Conservation (phyloP, 2,329 filamentous ascomycete genomes). For the Monosporascus sp. region DNA sequence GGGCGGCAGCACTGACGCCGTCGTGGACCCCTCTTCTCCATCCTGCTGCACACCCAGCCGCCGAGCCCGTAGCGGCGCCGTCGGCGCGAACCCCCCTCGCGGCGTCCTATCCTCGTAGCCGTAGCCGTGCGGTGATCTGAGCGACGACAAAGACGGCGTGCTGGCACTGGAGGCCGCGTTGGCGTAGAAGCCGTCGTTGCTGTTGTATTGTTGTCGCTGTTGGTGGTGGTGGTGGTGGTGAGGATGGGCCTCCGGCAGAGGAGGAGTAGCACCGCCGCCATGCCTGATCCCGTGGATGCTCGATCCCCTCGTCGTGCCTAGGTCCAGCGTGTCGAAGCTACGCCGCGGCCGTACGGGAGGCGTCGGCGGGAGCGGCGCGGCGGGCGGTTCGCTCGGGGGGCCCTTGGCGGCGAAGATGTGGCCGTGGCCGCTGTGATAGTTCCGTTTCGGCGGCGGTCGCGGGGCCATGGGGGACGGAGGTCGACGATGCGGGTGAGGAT, state of each 20-base stretch:
- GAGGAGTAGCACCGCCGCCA: no score
- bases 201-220: not conserved
- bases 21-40: no score
- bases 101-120: not conserved
- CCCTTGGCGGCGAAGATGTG: not conserved
- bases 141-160: slow-evolving; percentile 1
- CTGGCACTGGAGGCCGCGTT: slow-evolving; percentile 4
- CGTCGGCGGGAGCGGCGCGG: slow-evolving; percentile 12
- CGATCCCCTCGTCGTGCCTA: not conserved
- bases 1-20: slow-evolving; percentile 9
- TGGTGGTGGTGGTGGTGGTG: not conserved
- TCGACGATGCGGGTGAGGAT: not conserved
- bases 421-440: no score
- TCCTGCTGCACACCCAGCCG: not conserved
- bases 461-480: not conserved
- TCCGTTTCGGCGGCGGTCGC: not conserved
- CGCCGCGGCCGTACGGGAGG: slow-evolving; percentile 12
- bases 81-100: slow-evolving; percentile 2
- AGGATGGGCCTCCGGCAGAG: not conserved
- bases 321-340: slow-evolving; percentile 11
- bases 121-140: not conserved
- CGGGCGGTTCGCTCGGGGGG: slow-evolving; percentile 14
- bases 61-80: not conserved
- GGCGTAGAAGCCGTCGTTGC: slow-evolving; percentile 1
- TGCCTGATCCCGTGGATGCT: not conserved